Percentiles rank a stretch among this genome's conserved stretches.
Evolutionary conservation across 2,329 filamentous ascomycete species (phyloP).

Genomic region (Botryosphaeria agaves): DNA sequence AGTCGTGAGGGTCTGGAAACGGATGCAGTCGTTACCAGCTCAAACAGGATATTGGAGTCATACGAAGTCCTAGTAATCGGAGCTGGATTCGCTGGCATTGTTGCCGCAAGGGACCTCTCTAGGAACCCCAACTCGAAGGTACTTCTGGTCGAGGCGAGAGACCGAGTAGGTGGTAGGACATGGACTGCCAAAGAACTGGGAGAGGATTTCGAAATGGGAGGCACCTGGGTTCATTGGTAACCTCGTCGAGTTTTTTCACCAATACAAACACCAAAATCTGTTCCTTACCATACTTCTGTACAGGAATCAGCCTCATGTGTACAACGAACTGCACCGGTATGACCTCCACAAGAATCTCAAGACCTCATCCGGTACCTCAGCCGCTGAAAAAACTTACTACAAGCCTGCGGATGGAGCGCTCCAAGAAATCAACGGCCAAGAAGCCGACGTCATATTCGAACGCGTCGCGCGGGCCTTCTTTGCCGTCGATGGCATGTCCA

Average conservation of each 20-base stretch:
- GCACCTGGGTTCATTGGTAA: slow-evolving; percentile 30
- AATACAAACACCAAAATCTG: background rate
- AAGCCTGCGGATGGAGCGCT: no score
- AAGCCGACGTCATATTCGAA: no score
- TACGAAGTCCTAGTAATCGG: slow-evolving; percentile 23
- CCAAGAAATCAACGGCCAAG: no score
- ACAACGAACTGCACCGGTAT: slow-evolving; percentile 13
- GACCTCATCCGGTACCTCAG: no score
- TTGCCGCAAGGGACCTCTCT: slow-evolving; percentile 14
- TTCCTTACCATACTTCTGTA: background rate
- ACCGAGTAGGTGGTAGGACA: slow-evolving; percentile 31
- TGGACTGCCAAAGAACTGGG: slow-evolving; percentile 27
- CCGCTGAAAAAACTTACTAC: no score
- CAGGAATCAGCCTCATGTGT: slow-evolving; percentile 10
- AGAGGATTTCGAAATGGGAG: slow-evolving; percentile 31
- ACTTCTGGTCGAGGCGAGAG: slow-evolving; percentile 28
- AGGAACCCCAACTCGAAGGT: slow-evolving; percentile 17
- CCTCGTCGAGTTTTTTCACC: background rate
- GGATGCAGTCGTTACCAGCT: no score
- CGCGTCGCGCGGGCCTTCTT: no score
- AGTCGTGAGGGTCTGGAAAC: no score
- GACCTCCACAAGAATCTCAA: no score
- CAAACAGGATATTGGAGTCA: no score
- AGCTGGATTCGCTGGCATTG: slow-evolving; percentile 19
- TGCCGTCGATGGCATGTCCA: no score